Evolutionary conservation across 805 yeast genomes (phyloP), one percentile per base, ranked within the genome.

Genomic region (Groenewaldozyma salmanticensis): DNA sequence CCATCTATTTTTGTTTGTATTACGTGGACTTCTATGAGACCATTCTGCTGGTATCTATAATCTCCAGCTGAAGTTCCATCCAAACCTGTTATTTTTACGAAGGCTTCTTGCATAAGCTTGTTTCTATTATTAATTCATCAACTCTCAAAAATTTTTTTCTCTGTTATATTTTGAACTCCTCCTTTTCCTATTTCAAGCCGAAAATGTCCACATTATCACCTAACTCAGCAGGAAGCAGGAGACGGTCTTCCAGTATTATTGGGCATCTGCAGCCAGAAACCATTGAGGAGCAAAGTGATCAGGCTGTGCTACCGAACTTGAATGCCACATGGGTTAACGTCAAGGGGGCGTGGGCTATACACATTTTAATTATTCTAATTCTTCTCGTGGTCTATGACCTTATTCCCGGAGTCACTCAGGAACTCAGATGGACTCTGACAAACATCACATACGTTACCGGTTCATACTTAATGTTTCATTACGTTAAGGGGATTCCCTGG

Each of bases 271-370:
- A 84, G 57, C 95, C 94, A 15, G 98, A 92, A 58, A 79, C 87
- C 15, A 74, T 84, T 52, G 96, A 90, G 52, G 94, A 88, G 32
- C 84, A 81, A 60, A 85, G 81, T 54, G 98, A 90, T 59, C 97
- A 90, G 64, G 80, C 81, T 40, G 68, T 87, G 38, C 76, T 82
- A 51, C 88, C 95, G 21, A 92, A 92, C 56, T 71, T 87, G 64
- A 92, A 92, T 59, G 96, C 96, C 21, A 79, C 79, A 52, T 90
- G 98, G 98, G 96, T 92, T 24, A 84, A 88, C 59, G 81, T 77
- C 54, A 87, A 90, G 54, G 98, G 71, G 27, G 97, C 97, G 1
- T 92, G 98, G 98, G 68, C 80, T 21, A 81, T 90, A 43, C 98
- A 90, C 62, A 69, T 92, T 37, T 94, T 87, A 21, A 72, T 92